Conservation (phyloP, 106 monocot genomes). For the Dactylorhiza incarnata region DNA sequence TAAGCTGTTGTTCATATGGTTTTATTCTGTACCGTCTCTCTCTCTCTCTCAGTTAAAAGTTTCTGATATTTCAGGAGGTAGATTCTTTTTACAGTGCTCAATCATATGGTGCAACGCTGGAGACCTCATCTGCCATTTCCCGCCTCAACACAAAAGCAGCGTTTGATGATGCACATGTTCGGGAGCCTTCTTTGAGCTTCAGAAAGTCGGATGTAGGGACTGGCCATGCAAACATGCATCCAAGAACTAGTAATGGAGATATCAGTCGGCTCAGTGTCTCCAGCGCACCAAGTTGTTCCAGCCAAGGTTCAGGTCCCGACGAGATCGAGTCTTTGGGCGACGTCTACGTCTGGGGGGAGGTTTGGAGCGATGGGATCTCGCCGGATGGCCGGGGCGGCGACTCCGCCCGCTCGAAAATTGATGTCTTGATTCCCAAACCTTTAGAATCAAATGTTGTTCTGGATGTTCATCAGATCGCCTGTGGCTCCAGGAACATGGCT, state of each 20-base stretch:
- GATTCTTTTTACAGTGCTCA: slow-evolving; percentile 31
- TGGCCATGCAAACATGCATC: slow-evolving; percentile 62
- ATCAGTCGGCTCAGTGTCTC: slow-evolving; percentile 45
- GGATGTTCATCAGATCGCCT: slow-evolving; percentile 53
- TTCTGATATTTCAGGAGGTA: slow-evolving; percentile 33
- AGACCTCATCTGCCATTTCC: slow-evolving; percentile 6
- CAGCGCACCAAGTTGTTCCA: slow-evolving; percentile 59
- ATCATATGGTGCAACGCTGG: slow-evolving; percentile 35
- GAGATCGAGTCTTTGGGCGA: slow-evolving; percentile 65
- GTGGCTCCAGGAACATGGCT: slow-evolving; percentile 60
- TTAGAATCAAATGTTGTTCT: slow-evolving; percentile 60
- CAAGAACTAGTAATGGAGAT: slow-evolving; percentile 59
- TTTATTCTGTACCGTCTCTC: too few relatives aligned
- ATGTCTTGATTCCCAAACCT: slow-evolving; percentile 43
- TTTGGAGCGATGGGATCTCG: slow-evolving; percentile 37
- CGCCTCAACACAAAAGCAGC: neutral
- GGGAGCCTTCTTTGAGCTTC: slow-evolving; percentile 28
- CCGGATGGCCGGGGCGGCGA: slow-evolving; percentile 9
- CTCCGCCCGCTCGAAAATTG: slow-evolving; percentile 20
- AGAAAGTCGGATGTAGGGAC: slow-evolving; percentile 54
- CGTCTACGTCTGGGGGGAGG: slow-evolving; percentile 68
- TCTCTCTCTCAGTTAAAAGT: neutral
- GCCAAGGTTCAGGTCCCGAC: slow-evolving; percentile 61
- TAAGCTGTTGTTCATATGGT: too few relatives aligned
- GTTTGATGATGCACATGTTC: slow-evolving; percentile 10